Percentiles rank a stretch among this genome's conserved stretches.
Conservation (phyloP, 345 rosid species). For the Salix purpurea region DNA sequence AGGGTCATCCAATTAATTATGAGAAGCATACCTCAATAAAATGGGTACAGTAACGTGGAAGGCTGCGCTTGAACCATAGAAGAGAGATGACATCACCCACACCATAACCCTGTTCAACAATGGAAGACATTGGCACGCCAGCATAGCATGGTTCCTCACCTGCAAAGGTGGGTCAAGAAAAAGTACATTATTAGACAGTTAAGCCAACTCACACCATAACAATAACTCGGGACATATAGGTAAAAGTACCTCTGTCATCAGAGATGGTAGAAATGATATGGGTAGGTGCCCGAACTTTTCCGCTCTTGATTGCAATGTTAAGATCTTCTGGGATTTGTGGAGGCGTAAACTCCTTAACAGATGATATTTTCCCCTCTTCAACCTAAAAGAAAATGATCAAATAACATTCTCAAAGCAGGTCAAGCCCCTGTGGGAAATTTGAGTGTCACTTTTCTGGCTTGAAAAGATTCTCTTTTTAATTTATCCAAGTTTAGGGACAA, state of each 20-base stretch:
- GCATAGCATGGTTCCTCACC: constrained; percentile 99
- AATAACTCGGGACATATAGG: not conserved
- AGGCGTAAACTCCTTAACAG: constrained; percentile 75
- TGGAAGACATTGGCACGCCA: constrained; percentile 98
- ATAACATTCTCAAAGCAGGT: constrained; percentile 1
- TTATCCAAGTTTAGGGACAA: not conserved
- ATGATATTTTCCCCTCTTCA: constrained; percentile 67
- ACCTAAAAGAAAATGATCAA: constrained; percentile 35
- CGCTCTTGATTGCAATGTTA: constrained; percentile 80
- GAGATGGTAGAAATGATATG: constrained; percentile 95
- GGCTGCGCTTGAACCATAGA: constrained; percentile 95
- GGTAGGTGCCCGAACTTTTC: constrained; percentile 96
- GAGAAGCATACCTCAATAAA: constrained; percentile 69
- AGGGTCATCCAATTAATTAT: not conserved
- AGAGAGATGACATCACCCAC: constrained; percentile 97
- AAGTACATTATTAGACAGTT: constrained; percentile 1
- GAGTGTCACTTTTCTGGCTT: not conserved
- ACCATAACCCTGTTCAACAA: constrained; percentile 82
- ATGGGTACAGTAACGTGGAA: constrained; percentile 89
- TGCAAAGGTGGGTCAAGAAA: constrained; percentile 25
- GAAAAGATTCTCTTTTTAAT: not conserved
- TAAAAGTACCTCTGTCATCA: constrained; percentile 75
- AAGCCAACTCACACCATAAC: not conserved
- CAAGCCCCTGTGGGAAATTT: not conserved
- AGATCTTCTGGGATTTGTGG: constrained; percentile 98